Evolutionary conservation across 2,329 filamentous ascomycete genomes (phyloP).

Genomic region (Xenoacremonium recifei): DNA sequence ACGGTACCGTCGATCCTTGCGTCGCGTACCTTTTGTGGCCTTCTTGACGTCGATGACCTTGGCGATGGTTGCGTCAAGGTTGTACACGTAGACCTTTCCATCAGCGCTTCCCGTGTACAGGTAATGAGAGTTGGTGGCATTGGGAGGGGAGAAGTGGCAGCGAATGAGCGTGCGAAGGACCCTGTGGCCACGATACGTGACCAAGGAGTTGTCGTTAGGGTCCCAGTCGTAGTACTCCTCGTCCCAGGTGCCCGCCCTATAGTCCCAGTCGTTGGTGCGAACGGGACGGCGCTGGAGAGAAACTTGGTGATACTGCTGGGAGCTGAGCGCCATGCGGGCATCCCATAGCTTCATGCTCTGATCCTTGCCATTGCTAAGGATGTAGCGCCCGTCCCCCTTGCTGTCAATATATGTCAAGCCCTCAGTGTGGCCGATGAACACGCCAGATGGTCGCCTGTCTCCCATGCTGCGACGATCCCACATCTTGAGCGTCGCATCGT

Average conservation of each 20-base stretch:
- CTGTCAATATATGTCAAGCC: slow-evolving; percentile 68
- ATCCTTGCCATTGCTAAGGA: slow-evolving; percentile 92
- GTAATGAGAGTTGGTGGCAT: slow-evolving; percentile 83
- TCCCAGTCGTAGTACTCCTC: slow-evolving; percentile 57
- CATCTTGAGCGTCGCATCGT: slow-evolving; percentile 90
- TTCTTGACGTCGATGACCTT: slow-evolving; percentile 73
- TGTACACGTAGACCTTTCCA: slow-evolving; percentile 88
- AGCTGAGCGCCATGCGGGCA: slow-evolving; percentile 81
- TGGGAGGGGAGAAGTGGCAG: slow-evolving; percentile 90
- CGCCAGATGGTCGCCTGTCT: slow-evolving; percentile 69
- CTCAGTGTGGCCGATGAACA: slow-evolving; percentile 65
- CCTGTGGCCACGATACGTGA: slow-evolving; percentile 88
- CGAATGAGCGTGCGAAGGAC: slow-evolving; percentile 89
- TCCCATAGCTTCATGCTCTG: slow-evolving; percentile 99
- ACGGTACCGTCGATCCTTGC: slow-evolving; percentile 52
- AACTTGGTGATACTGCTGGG: slow-evolving; percentile 58
- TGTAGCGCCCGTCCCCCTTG: slow-evolving; percentile 73
- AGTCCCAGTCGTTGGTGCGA: slow-evolving; percentile 64
- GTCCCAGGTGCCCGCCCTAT: slow-evolving; percentile 67
- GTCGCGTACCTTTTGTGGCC: slow-evolving; percentile 64
- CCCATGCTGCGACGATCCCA: slow-evolving; percentile 95
- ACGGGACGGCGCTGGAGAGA: slow-evolving; percentile 56
- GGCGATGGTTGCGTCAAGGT: slow-evolving; percentile 84
- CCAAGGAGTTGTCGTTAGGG: slow-evolving; percentile 85
- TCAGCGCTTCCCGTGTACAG: slow-evolving; percentile 91